Evolutionary conservation across 1,284 basidiomycete genomes (phyloP), one percentile per base, ranked within the genome.

Genomic region (Ceratobasidium sp.): DNA sequence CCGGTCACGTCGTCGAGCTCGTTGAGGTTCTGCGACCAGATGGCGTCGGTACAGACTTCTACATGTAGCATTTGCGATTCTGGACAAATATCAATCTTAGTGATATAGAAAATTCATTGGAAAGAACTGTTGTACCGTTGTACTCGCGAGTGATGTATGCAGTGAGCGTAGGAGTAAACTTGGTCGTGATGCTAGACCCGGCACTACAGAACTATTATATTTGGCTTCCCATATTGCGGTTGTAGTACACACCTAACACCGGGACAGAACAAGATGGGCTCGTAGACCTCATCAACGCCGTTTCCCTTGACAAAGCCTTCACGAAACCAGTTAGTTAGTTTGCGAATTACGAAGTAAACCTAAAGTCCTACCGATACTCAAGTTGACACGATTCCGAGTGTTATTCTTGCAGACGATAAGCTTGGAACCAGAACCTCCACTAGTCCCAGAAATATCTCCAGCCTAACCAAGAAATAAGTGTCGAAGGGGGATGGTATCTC

Each of bases 21-120:
- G 30, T 70, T 57, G 43, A 70, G 52, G 21, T 70, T 30, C 30
- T 55, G 54, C 6, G 52, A 26, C 64, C 64, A 67, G 41, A 67
- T 67, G 9, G 50, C 64, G 11, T 67, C 64, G 5, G 64, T 44
- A n/a, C 58, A 41, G 14, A 58, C 66, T 26, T 70, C 66, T 35
- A 52, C 66, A 6, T 52, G 52, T 0, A 70, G 44, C 38, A 57
- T 57, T 26, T 70, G 32, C 18, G 43, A 30, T 11, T n/a, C 66
- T 70, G 13, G 8, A n/a, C 43, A 63, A 3, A 38, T n/a, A n/a
- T n/a, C 4, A 11, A 38, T 38, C 11, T 55, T 28, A 14, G 11
- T 13, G 28, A 32, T 13, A 5, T 55, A 13, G 7, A 6, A 4
- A 2, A 35, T 32, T 55, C 6, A 18, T 7, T 28, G 35, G n/a